Percentiles rank a stretch among this genome's conserved stretches.
Evolutionary conservation across 176 grass and related monocot species (phyloP).

Genomic region (Lolium rigidum): DNA sequence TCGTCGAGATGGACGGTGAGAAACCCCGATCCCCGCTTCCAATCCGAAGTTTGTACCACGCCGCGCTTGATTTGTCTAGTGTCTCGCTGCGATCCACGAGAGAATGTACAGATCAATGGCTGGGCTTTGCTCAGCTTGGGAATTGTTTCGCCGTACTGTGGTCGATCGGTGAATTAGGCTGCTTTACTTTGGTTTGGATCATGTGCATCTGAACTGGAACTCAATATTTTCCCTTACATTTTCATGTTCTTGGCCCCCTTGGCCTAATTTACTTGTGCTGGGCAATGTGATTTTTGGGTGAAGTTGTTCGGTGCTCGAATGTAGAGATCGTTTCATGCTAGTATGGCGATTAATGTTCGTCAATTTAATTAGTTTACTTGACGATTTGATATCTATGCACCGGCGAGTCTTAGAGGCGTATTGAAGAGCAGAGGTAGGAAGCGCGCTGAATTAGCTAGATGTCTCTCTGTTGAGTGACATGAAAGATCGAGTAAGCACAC

Average conservation of each 20-base stretch:
- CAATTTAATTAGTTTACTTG: background rate
- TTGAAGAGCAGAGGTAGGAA: background rate
- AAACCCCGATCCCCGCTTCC: background rate
- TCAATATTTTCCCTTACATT: background rate
- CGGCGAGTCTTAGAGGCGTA: background rate
- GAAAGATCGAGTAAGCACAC: background rate
- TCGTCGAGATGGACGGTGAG: slow-evolving; percentile 92
- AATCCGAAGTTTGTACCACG: background rate
- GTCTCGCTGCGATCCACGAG: background rate
- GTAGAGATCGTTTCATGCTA: background rate
- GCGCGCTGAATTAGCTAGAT: background rate
- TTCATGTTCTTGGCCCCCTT: slow-evolving; percentile 4
- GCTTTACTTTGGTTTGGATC: slow-evolving; percentile 1
- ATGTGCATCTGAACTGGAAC: background rate
- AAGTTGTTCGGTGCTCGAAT: background rate
- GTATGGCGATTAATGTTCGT: background rate
- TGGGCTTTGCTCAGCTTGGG: background rate
- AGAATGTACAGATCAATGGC: background rate
- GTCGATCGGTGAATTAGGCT: slow-evolving; percentile 4
- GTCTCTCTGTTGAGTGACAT: background rate
- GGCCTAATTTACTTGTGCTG: background rate
- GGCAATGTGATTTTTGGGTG: background rate
- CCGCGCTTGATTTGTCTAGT: background rate
- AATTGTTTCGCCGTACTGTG: background rate
- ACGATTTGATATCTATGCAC: background rate